phyloP scores from a whole-genome alignment of 148 eudicot species.

The Dianthus caryophyllus region DNA sequence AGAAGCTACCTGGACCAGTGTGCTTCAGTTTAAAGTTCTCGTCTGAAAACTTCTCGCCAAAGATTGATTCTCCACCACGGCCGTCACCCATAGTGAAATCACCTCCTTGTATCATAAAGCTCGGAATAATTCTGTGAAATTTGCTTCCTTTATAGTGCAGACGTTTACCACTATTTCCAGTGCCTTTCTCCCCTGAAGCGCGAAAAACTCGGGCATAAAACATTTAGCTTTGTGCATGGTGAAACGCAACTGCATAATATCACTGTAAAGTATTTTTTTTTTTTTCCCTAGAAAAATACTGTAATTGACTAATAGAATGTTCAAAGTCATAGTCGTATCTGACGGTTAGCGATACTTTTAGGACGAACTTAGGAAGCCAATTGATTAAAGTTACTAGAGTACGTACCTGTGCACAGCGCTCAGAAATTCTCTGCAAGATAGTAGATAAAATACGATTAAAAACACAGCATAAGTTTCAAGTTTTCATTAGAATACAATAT shows the following conservation, averaged over 20 bases:
- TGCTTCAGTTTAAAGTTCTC: conserved; percentile 87
- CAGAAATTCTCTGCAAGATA: conserved; percentile 83
- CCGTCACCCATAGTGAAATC: conserved; percentile 94
- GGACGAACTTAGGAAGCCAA: no score
- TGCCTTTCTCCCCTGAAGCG: conserved; percentile 72
- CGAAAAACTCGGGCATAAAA: conserved; percentile 5
- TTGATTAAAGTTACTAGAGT: conserved; percentile 70
- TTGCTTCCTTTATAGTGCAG: conserved; percentile 75
- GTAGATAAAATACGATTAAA: conserved; percentile 2
- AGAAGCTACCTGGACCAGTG: conserved; percentile 63
- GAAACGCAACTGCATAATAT: no score
- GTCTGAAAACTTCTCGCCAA: conserved; percentile 80
- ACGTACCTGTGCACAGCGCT: conserved; percentile 99
- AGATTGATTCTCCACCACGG: conserved; percentile 96
- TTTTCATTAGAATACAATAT: background rate
- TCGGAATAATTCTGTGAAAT: conserved; percentile 73
- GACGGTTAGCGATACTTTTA: no score
- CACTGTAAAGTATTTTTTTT: no score
- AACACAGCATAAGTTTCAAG: conserved; percentile 1
- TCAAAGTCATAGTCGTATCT: no score
- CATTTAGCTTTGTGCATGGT: background rate
- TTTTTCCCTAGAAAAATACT: no score
- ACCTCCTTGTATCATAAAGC: conserved; percentile 93
- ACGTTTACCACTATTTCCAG: conserved; percentile 62
- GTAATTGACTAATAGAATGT: no score